Evolutionary conservation across 2,329 filamentous ascomycete species (phyloP), one percentile per base, ranked within the genome.

Genomic region (Ascochyta viciae-villosae): DNA sequence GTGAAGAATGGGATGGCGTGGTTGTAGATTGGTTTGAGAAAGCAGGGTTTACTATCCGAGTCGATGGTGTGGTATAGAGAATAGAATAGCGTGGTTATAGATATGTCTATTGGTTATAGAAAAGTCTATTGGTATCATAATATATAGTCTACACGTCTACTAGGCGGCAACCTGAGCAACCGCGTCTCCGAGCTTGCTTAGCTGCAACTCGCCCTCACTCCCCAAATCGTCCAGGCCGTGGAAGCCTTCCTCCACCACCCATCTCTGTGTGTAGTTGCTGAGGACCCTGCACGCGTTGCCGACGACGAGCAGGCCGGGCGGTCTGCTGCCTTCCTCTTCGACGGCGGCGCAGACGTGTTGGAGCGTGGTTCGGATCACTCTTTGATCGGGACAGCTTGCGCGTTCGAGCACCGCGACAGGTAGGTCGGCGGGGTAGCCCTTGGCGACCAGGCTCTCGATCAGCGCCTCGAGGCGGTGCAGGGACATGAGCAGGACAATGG

Each of bases 401-500:
- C 95, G 85, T 77, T 99, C 95, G 51, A 99, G 85, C 10, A 99
- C 93, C 0, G 94, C 93, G 68, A 94, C 97, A 0, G 94, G 92
- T 1, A 92, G 95, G n/a, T 79, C 76, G 31, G 76, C 77, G 0
- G 94, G 94, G 88, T 92, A 97, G 3, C 71, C 74, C 46, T 78
- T 73, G 1, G 69, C 63, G 4, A 54, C 53, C 9, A 99, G 79
- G 68, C 90, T 90, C 6, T 82, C 81, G 0, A 97, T 84, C 1
- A 99, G 80, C 0, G 87, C 89, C 3, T 78, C 80, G 15, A 99
- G 87, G 47, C 95, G 85, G 77, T 99, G 95, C 60, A 99, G 79
- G 4, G 92, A 92, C 95, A 99, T 99, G 43, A 99, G 79, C 63
- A 98, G 96, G 4, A 99, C 90, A 1, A 95, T 90, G 0, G 95